phyloP scores from a whole-genome alignment of 192 early-diverging fungal species.

The Chytriomyces hyalinus region DNA sequence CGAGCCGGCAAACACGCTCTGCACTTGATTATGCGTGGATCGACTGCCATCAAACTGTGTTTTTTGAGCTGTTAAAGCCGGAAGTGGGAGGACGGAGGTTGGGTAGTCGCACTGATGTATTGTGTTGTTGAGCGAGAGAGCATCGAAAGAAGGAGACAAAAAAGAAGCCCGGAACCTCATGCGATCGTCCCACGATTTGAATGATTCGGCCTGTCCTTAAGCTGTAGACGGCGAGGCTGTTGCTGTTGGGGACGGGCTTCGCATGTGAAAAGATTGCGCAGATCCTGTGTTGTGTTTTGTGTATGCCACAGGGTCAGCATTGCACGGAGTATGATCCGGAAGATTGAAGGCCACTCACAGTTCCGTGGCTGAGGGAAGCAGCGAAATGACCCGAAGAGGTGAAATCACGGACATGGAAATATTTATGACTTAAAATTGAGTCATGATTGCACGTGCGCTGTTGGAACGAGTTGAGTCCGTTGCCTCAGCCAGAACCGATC shows the following conservation, averaged over 20 bases:
- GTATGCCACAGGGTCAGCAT: neutral
- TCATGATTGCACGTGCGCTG: too few species aligned
- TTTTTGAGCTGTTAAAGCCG: neutral
- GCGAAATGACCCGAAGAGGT: constrained; percentile 11
- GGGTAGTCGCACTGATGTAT: constrained; percentile 14
- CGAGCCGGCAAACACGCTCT: constrained; percentile 7
- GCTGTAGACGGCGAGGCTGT: neutral
- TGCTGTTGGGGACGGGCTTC: neutral
- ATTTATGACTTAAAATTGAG: too few species aligned
- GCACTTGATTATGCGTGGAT: constrained; percentile 11
- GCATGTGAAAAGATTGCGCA: neutral
- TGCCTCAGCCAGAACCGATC: too few species aligned
- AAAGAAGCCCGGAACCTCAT: neutral
- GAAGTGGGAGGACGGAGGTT: neutral
- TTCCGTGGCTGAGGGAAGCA: constrained; percentile 22
- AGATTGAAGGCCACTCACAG: neutral
- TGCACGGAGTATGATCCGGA: neutral
- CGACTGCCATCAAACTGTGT: neutral
- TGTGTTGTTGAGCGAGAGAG: neutral
- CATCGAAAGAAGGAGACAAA: neutral
- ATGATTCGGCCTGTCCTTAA: constrained; percentile 2
- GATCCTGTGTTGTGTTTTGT: neutral
- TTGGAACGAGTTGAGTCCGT: too few species aligned
- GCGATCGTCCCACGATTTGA: constrained; percentile 2
- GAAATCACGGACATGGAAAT: neutral